A percentile compares a stretch with the other conserved stretches of the same genome.
phyloP scores from a whole-genome alignment of 495 filamentous ascomycete species.

The Hyphodiscus hymeniophilus region DNA sequence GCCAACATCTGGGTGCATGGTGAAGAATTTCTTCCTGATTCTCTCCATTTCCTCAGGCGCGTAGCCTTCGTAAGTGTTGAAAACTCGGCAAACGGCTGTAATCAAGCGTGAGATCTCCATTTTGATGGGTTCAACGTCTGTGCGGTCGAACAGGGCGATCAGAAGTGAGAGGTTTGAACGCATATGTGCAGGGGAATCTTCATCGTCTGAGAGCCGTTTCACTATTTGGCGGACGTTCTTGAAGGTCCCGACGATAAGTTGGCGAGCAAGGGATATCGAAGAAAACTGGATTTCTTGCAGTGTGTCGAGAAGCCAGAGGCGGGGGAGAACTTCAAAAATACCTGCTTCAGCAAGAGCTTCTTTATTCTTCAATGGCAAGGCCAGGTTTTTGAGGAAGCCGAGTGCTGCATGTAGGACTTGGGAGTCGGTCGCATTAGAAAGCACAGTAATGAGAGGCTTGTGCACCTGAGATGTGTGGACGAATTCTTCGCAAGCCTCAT shows the following conservation, averaged over 20 bases:
- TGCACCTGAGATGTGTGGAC: slow-evolving; percentile 47
- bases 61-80: slow-evolving; percentile 34
- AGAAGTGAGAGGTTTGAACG: slow-evolving; percentile 53
- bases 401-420: slow-evolving; percentile 58
- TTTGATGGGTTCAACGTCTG: slow-evolving; percentile 57
- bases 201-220: slow-evolving; percentile 29
- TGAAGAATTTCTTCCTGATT: slow-evolving; percentile 43
- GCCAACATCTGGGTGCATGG: slow-evolving; percentile 39
- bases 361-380: slow-evolving; percentile 59
- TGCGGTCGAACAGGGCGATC: slow-evolving; percentile 46
- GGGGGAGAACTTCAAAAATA: slow-evolving; percentile 44
- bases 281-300: slow-evolving; percentile 64
- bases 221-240: slow-evolving; percentile 47
- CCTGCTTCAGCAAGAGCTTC: slow-evolving; percentile 44
- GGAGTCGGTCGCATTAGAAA: slow-evolving; percentile 21
- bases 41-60: slow-evolving; percentile 13
- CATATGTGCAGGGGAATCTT: slow-evolving; percentile 30
- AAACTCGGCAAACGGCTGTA: slow-evolving; percentile 53
- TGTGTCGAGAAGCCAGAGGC: slow-evolving; percentile 50
- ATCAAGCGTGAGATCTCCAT: slow-evolving; percentile 64
- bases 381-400: slow-evolving; percentile 74
- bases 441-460: slow-evolving; percentile 32
- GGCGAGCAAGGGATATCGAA: slow-evolving; percentile 56
- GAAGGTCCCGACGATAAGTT: slow-evolving; percentile 51
- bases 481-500: slow-evolving; percentile 51